phyloP scores from a whole-genome alignment of 2,329 filamentous ascomycete genomes.

The Sporothrix humicola region DNA sequence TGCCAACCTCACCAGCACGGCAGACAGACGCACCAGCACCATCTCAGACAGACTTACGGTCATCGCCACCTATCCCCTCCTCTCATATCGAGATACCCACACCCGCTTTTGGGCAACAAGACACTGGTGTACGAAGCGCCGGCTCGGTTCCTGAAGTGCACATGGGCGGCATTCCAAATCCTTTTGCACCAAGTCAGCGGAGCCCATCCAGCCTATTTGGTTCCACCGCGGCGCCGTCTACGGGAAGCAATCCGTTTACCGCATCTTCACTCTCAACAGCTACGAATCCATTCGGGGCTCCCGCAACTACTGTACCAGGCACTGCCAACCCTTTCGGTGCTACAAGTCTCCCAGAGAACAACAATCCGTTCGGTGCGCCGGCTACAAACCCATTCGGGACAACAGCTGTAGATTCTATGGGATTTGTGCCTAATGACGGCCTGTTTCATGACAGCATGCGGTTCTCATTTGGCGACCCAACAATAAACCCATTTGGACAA shows the following conservation, averaged over 20 bases:
- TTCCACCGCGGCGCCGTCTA: background rate
- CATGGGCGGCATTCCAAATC: slow-evolving; percentile 19
- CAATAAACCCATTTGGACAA: background rate
- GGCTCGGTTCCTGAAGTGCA: background rate
- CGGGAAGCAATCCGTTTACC: background rate
- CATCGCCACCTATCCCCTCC: background rate
- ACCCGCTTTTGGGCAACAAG: background rate
- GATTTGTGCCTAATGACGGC: slow-evolving; percentile 30
- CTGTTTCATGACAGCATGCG: slow-evolving; percentile 32
- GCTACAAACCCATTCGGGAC: background rate
- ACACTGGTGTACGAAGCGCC: background rate
- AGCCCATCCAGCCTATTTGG: slow-evolving; percentile 30
- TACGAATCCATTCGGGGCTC: background rate
- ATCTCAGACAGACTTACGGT: background rate
- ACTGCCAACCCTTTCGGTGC: background rate
- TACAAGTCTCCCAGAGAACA: background rate
- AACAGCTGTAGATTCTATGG: slow-evolving; percentile 22
- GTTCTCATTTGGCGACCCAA: slow-evolving; percentile 33
- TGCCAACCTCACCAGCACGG: background rate
- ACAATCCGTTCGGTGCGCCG: background rate
- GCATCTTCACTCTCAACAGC: background rate
- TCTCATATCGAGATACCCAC: background rate
- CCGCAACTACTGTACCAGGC: background rate
- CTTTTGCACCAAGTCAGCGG: slow-evolving; percentile 14
- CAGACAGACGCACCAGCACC: background rate